Percentiles rank a stretch among this genome's conserved stretches.
These are phyloP conservation scores for Picea sitchensis DNA, from an alignment of 75 land plant species.

Conservation along the genomic window DNA sequence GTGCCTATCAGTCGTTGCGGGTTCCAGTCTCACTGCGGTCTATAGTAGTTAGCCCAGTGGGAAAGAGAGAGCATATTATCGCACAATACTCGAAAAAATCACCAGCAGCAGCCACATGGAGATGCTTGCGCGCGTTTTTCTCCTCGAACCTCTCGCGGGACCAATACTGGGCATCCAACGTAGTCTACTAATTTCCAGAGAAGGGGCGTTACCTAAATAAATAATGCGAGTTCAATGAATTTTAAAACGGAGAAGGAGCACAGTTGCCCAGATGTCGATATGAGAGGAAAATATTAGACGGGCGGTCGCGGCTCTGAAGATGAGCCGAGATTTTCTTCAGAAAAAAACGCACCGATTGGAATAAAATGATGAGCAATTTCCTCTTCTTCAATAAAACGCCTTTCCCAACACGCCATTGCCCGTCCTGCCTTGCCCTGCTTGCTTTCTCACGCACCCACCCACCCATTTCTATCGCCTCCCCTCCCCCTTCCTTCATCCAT, in stretches of 20 bases:
- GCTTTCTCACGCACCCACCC: not conserved
- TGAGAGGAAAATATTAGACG: not conserved
- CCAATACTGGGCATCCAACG: not conserved
- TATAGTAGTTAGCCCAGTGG: not conserved
- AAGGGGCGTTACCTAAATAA: too few species aligned
- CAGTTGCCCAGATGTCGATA: slow-evolving; percentile 1
- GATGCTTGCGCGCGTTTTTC: not conserved
- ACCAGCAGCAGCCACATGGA: slow-evolving; percentile 4
- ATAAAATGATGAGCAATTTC: slow-evolving; percentile 4
- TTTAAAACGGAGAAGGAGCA: not conserved
- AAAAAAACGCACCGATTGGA: slow-evolving; percentile 1
- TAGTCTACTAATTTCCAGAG: too few species aligned
- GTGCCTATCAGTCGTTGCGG: not conserved
- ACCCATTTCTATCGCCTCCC: not conserved
- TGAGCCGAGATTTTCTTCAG: not conserved
- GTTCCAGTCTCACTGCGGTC: not conserved
- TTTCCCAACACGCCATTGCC: slow-evolving; percentile 10
- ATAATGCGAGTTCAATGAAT: not conserved
- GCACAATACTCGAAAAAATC: slow-evolving; percentile 1
- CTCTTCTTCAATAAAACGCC: not conserved
- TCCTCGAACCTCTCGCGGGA: not conserved
- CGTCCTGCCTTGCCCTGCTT: not conserved
- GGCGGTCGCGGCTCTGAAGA: too few species aligned
- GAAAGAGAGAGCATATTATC: not conserved
- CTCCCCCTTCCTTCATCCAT: not conserved